Percentiles rank a stretch among this genome's conserved stretches.
These are phyloP conservation scores for Nadsonia fulvescens DNA, from an alignment of 805 yeast species.

Conservation along the genomic window DNA sequence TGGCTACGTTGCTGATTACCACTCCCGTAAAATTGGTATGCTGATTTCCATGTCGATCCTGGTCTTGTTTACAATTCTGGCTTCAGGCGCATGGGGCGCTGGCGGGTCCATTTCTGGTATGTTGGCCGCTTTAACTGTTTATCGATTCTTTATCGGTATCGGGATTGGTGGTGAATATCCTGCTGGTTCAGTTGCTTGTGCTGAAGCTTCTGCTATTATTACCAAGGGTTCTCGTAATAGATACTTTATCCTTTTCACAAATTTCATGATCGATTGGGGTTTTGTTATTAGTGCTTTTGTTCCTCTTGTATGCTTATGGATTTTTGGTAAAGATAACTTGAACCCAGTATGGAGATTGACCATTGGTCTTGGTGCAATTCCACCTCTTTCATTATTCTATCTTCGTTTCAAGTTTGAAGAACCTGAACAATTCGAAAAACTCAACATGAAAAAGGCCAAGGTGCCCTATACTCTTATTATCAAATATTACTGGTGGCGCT, in stretches of 20 bases:
- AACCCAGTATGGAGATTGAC: constrained; percentile 84
- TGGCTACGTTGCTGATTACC: constrained; percentile 65
- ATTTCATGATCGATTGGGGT: constrained; percentile 73
- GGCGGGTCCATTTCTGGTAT: constrained; percentile 53
- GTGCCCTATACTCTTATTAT: constrained; percentile 54
- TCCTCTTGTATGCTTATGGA: constrained; percentile 74
- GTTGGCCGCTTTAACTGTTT: constrained; percentile 67
- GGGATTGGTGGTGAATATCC: constrained; percentile 95
- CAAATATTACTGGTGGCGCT: constrained; percentile 73
- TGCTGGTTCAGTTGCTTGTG: constrained; percentile 81
- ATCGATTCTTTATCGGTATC: constrained; percentile 74
- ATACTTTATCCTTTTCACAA: constrained; percentile 78
- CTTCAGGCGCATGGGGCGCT: constrained; percentile 80
- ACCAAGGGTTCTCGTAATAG: constrained; percentile 77
- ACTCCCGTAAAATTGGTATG: constrained; percentile 75
- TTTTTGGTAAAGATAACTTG: constrained; percentile 51
- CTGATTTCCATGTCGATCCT: constrained; percentile 55
- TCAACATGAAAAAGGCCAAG: constrained; percentile 42
- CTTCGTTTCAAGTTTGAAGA: constrained; percentile 63
- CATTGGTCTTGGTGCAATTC: constrained; percentile 76
- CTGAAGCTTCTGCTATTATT: constrained; percentile 68
- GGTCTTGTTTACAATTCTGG: constrained; percentile 58
- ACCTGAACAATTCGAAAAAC: constrained; percentile 50
- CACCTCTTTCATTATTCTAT: constrained; percentile 62
- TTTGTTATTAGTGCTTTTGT: constrained; percentile 73